These are phyloP conservation scores for Cucurbitaria berberidis DNA, from an alignment of 2,329 filamentous ascomycete species.

Conservation along the genomic window DNA sequence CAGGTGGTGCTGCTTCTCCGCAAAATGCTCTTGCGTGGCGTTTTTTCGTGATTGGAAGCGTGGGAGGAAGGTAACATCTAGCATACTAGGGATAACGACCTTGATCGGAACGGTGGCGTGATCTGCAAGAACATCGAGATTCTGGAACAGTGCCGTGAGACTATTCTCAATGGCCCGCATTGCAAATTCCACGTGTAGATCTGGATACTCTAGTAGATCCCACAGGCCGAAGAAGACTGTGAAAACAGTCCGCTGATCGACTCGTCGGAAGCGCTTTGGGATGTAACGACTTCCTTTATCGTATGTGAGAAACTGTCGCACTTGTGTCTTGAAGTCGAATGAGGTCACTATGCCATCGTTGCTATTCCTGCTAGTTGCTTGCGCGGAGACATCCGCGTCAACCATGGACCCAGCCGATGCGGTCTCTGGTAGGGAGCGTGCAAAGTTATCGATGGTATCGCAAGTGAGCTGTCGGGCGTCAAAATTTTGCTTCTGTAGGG, in stretches of 20 bases:
- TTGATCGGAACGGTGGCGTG: conserved; percentile 30
- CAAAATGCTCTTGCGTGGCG: conserved; percentile 31
- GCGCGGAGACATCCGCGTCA: conserved; percentile 38
- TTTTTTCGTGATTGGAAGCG: conserved; percentile 36
- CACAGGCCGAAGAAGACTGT: conserved; percentile 48
- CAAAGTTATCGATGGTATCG: conserved; percentile 47
- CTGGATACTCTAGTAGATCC: conserved; percentile 45
- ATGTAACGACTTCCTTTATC: conserved; percentile 24
- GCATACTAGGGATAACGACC: conserved; percentile 39
- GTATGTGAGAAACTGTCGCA: conserved; percentile 44
- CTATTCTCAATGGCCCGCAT: conserved; percentile 41
- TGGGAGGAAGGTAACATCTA: conserved; percentile 47
- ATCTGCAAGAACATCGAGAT: conserved; percentile 42
- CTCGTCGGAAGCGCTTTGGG: conserved; percentile 22
- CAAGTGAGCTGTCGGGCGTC: conserved; percentile 42
- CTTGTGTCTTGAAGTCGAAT: conserved; percentile 47
- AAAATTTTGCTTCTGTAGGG: conserved; percentile 15
- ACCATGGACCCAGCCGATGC: conserved; percentile 38
- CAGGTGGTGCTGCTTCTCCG: conserved; percentile 41
- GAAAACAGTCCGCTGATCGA: conserved; percentile 43
- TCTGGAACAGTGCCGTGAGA: conserved; percentile 41
- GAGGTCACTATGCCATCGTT: conserved; percentile 23
- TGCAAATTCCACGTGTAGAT: conserved; percentile 34
- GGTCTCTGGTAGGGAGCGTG: conserved; percentile 36
- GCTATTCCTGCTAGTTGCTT: conserved; percentile 26